Evolutionary conservation across 306 rosid genomes (phyloP).

Genomic region (Sesbania bispinosa): DNA sequence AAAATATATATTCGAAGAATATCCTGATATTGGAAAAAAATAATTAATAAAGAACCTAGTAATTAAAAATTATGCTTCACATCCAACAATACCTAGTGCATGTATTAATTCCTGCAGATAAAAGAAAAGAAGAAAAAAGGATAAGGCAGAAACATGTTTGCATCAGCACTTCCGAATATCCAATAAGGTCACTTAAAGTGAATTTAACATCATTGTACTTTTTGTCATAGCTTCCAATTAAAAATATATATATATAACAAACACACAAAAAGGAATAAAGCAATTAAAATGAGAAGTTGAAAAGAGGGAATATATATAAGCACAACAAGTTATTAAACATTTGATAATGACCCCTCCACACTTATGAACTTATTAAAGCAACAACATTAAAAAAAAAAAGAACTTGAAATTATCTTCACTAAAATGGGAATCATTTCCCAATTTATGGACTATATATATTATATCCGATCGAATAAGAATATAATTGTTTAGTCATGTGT

Average conservation of each 20-base stretch:
- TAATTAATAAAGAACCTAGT: not conserved
- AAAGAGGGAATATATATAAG: slow-evolving; percentile 23
- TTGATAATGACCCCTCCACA: slow-evolving; percentile 21
- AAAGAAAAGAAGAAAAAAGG: slow-evolving; percentile 5
- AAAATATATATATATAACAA: not conserved
- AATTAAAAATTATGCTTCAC: slow-evolving; percentile 5
- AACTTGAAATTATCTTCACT: not conserved
- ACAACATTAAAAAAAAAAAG: slow-evolving; percentile 11
- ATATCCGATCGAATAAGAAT: no score
- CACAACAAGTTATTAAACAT: slow-evolving; percentile 28
- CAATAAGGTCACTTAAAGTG: slow-evolving; percentile 23
- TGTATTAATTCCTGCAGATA: slow-evolving; percentile 15
- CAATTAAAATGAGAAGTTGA: not conserved
- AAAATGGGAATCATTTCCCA: slow-evolving; percentile 21
- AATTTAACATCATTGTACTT: slow-evolving; percentile 9
- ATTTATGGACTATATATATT: not conserved
- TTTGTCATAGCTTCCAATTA: not conserved
- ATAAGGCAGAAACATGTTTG: slow-evolving; percentile 23
- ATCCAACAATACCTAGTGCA: slow-evolving; percentile 36
- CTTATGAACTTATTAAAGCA: not conserved
- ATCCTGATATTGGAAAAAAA: not conserved
- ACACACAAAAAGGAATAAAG: not conserved
- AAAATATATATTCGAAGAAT: not conserved
- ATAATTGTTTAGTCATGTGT: slow-evolving; percentile 19
- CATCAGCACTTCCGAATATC: slow-evolving; percentile 23